Evolutionary conservation across 352 stramenopile species (phyloP).

Genomic region (Peronospora farinosa): DNA sequence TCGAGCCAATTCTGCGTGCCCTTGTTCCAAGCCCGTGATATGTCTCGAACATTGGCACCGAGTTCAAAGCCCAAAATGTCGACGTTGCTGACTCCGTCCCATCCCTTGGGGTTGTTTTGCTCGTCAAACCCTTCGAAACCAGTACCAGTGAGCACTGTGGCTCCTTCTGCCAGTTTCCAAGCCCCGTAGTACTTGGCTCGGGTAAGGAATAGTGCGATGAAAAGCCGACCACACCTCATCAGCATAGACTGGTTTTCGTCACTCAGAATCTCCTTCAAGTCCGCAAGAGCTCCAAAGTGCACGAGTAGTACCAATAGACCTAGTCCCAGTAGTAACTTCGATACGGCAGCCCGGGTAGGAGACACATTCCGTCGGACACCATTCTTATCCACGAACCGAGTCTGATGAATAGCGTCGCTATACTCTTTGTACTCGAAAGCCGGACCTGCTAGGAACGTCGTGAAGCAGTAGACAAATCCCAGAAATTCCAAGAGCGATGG

Average conservation of each 20-base stretch:
- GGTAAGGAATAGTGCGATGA: conserved; percentile 84
- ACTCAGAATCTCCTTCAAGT: conserved; percentile 27
- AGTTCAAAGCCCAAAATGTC: conserved; percentile 94
- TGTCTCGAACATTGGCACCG: conserved; percentile 82
- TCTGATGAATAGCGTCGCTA: conserved; percentile 52
- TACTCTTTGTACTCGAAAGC: conserved; percentile 95
- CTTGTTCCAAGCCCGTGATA: conserved; percentile 94
- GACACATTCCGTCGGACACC: conserved; percentile 34
- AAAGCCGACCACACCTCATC: conserved; percentile 70
- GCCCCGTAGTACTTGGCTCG: conserved; percentile 95
- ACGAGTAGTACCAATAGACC: conserved; percentile 50
- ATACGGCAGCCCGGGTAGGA: conserved; percentile 27
- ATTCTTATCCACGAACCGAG: conserved; percentile 37
- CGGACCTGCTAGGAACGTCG: conserved; percentile 91
- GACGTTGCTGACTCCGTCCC: conserved; percentile 92
- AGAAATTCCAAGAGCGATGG: conserved; percentile 93
- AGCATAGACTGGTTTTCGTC: conserved; percentile 38
- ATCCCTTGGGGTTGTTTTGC: conserved; percentile 81
- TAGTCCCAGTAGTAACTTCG: conserved; percentile 49
- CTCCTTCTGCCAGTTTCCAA: conserved; percentile 88
- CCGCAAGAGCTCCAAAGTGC: conserved; percentile 25
- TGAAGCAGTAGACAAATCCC: conserved; percentile 95
- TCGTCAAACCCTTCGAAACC: conserved; percentile 93
- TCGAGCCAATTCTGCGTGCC: conserved; percentile 94
- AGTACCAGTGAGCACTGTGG: conserved; percentile 67